These are phyloP conservation scores for Fomitopsis palustris DNA, from an alignment of 1,284 basidiomycete species.

Conservation along the genomic window DNA sequence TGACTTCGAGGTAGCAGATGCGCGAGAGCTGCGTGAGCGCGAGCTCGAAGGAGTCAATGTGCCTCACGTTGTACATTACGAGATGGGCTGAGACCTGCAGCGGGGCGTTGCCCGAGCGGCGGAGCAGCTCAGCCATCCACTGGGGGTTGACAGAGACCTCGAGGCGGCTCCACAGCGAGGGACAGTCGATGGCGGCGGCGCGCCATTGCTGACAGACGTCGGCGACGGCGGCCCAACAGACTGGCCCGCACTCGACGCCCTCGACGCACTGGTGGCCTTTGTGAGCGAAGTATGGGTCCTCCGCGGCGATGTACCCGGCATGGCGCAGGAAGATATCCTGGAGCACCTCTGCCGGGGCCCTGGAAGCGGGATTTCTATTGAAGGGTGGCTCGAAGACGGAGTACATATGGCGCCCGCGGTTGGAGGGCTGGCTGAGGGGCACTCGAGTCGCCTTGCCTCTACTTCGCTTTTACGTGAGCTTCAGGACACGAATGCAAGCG, in stretches of 20 bases:
- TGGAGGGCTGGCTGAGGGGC: too few relatives aligned
- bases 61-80: neutral
- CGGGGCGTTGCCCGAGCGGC: neutral
- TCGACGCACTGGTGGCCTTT: neutral
- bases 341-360: neutral
- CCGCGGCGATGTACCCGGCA: neutral
- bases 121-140: neutral
- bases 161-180: neutral
- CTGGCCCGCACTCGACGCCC: neutral
- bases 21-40: neutral
- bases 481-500: too few relatives aligned
- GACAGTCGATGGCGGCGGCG: neutral
- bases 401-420: too few relatives aligned
- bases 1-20: neutral
- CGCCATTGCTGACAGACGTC: neutral
- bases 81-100: neutral
- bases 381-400: too few relatives aligned
- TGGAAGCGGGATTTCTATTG: too few relatives aligned
- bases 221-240: neutral
- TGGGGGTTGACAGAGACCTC: neutral
- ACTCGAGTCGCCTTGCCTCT: too few relatives aligned
- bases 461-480: too few relatives aligned
- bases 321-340: neutral
- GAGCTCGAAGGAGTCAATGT: neutral
- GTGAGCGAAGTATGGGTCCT: neutral